Evolutionary conservation across 352 stramenopile genomes (phyloP).

Genomic region (Elongisporangium undulatum): DNA sequence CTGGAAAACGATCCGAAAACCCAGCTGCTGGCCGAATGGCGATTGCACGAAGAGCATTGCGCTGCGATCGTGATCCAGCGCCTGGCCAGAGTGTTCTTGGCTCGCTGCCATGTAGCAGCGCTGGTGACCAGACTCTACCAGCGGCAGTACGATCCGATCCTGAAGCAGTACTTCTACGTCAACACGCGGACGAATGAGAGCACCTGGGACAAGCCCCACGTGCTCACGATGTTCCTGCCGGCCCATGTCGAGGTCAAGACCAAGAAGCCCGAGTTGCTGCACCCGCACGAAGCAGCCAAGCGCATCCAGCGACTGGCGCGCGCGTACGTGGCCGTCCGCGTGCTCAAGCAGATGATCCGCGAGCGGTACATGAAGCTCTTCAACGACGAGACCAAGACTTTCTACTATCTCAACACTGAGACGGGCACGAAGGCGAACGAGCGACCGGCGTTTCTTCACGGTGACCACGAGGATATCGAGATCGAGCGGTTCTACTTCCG

Average conservation of each 20-base stretch:
- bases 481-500: conserved; percentile 64
- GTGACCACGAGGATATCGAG: conserved; percentile 41
- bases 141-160: conserved; percentile 56
- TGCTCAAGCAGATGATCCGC: conserved; percentile 38
- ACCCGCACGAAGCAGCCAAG: conserved; percentile 26
- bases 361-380: conserved; percentile 82
- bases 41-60: conserved; percentile 47
- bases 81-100: conserved; percentile 29
- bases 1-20: conserved; percentile 19
- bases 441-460: conserved; percentile 45
- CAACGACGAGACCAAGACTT: conserved; percentile 32
- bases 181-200: conserved; percentile 63
- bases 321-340: conserved; percentile 28
- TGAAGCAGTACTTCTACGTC: conserved; percentile 58
- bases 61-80: conserved; percentile 46
- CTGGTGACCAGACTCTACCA: conserved; percentile 47
- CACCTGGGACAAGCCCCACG: conserved; percentile 46
- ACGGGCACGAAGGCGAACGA: conserved; percentile 31
- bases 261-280: conserved; percentile 4
- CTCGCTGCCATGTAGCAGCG: conserved; percentile 23
- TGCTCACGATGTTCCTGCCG: conserved; percentile 39
- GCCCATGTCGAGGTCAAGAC: conserved; percentile 5
- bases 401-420: conserved; percentile 68
- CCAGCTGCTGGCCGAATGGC: conserved; percentile 50
- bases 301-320: conserved; percentile 46